phyloP scores from a whole-genome alignment of 345 rosid genomes.

The Citrus glauca region DNA sequence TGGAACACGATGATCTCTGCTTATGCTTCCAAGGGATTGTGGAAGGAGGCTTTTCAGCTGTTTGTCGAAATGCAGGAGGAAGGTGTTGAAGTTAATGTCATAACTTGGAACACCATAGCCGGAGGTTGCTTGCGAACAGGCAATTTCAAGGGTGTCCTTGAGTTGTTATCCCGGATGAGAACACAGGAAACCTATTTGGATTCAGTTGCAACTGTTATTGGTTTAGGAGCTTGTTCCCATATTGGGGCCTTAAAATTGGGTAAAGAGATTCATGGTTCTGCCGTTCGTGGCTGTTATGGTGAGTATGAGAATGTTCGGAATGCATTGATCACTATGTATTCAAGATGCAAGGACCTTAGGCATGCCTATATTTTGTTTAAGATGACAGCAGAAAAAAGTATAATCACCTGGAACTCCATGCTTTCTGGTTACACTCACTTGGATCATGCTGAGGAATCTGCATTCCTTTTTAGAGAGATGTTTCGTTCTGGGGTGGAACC shows the following conservation, averaged over 20 bases:
- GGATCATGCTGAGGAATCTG: slow-evolving; percentile 64
- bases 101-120: slow-evolving; percentile 68
- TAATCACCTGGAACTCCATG: slow-evolving; percentile 76
- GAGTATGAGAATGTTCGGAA: slow-evolving; percentile 47
- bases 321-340: slow-evolving; percentile 72
- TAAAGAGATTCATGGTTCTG: slow-evolving; percentile 59
- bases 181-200: slow-evolving; percentile 37
- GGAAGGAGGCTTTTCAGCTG: slow-evolving; percentile 60
- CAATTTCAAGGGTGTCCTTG: slow-evolving; percentile 45
- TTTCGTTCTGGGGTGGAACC: slow-evolving; percentile 54
- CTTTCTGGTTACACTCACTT: slow-evolving; percentile 55
- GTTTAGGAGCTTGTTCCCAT: slow-evolving; percentile 70
- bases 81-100: slow-evolving; percentile 41
- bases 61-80: slow-evolving; percentile 49
- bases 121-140: slow-evolving; percentile 53
- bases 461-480: slow-evolving; percentile 58
- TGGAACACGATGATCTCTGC: slow-evolving; percentile 70
- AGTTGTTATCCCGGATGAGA: slow-evolving; percentile 53
- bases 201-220: slow-evolving; percentile 50
- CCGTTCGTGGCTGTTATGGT: slow-evolving; percentile 38
- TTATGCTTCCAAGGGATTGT: slow-evolving; percentile 64
- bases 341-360: slow-evolving; percentile 53
- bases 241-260: slow-evolving; percentile 49
- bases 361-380: slow-evolving; percentile 44
- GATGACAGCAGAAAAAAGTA: slow-evolving; percentile 33